phyloP scores from a whole-genome alignment of 148 eudicot species.

The Amaranthus hypochondriacus region DNA sequence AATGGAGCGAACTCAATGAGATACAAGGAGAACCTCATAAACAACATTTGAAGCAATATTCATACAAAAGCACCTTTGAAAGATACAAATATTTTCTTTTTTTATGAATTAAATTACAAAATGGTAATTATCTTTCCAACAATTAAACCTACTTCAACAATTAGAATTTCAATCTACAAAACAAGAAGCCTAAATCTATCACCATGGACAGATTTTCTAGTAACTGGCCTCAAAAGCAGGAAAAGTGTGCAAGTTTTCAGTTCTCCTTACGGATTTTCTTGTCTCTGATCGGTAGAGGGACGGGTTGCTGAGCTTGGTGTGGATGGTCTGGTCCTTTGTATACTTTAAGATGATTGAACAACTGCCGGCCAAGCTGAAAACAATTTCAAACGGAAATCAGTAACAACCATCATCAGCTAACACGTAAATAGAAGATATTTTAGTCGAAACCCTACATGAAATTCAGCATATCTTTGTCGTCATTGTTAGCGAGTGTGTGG shows the following conservation, averaged over 20 bases:
- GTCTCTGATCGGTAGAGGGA: conserved; percentile 69
- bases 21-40: neutral
- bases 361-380: conserved; percentile 73
- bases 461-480: too few relatives aligned
- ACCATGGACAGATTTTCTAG: neutral
- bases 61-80: neutral
- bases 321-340: conserved; percentile 73
- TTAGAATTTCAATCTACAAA: conserved; percentile 18
- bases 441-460: neutral
- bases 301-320: conserved; percentile 71
- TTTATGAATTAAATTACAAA: conserved; percentile 9
- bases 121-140: conserved; percentile 17
- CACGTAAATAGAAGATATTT: neutral
- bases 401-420: neutral
- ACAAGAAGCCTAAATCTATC: neutral
- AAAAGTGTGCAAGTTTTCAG: conserved; percentile 16
- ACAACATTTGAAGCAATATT: too few relatives aligned
- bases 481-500: too few relatives aligned
- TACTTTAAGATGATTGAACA: conserved; percentile 93
- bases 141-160: conserved; percentile 8
- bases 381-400: neutral
- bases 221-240: neutral
- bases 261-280: conserved; percentile 67
- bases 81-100: conserved; percentile 6
- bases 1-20: too few relatives aligned